phyloP scores from a whole-genome alignment of 2,329 filamentous ascomycete species.

The Dactylellina sp. region DNA sequence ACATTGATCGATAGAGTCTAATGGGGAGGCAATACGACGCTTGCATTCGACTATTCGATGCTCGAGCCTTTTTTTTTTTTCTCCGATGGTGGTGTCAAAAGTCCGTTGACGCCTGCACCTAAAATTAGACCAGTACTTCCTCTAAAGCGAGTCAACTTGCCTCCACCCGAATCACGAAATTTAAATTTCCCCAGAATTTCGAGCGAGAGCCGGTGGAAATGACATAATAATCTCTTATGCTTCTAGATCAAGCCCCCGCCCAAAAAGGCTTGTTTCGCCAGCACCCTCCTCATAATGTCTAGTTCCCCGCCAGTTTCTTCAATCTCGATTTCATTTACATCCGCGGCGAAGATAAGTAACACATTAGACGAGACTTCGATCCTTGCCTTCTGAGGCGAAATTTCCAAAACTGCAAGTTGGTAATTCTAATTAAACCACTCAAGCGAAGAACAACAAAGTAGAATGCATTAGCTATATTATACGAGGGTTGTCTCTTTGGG shows the following conservation, averaged over 20 bases:
- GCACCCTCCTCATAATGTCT: too few species aligned
- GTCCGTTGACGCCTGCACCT: conserved; percentile 50
- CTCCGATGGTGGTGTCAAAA: conserved; percentile 21
- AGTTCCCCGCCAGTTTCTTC: too few species aligned
- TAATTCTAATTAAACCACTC: too few species aligned
- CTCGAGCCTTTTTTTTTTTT: conserved; percentile 5
- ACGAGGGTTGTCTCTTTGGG: too few species aligned
- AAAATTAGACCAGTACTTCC: conserved; percentile 43
- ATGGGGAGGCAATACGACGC: conserved; percentile 47
- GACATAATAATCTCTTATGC: background rate
- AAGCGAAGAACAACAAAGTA: too few species aligned
- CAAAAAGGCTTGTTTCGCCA: background rate
- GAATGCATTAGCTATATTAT: too few species aligned
- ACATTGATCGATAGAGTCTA: conserved; percentile 5
- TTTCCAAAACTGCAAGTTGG: too few species aligned
- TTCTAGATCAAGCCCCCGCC: background rate
- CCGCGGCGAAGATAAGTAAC: too few species aligned
- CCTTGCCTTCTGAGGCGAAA: too few species aligned
- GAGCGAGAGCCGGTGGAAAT: background rate
- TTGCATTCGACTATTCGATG: conserved; percentile 23
- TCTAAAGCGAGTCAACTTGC: conserved; percentile 3
- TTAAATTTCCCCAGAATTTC: background rate
- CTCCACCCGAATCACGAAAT: too few species aligned
- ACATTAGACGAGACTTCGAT: too few species aligned
- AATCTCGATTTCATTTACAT: too few species aligned